These are phyloP conservation scores for Acrasis kona DNA, from an alignment of 78 protist genomes.

Conservation along the genomic window DNA sequence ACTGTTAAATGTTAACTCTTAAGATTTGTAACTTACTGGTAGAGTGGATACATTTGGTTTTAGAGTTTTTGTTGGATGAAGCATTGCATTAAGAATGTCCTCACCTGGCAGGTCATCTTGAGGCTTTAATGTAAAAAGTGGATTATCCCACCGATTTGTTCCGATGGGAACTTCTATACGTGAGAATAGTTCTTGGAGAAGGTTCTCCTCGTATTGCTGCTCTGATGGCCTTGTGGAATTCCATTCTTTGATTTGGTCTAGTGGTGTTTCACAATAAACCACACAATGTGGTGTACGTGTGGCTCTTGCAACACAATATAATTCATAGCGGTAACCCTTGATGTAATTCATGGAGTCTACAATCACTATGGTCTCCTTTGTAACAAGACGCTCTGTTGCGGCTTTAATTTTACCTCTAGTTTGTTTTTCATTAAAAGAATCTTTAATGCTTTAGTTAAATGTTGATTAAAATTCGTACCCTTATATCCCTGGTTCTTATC, in stretches of 20 bases:
- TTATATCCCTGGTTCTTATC: neutral
- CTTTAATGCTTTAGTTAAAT: constrained; percentile 11
- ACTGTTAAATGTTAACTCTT: no score
- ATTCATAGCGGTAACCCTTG: constrained; percentile 72
- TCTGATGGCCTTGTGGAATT: neutral
- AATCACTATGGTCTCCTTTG: constrained; percentile 40
- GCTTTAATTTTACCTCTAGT: constrained; percentile 48
- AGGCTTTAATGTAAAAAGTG: neutral
- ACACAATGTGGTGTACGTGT: constrained; percentile 34
- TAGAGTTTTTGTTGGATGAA: no score
- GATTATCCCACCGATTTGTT: no score
- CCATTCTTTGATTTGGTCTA: neutral
- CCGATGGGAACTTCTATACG: no score
- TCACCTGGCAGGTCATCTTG: neutral
- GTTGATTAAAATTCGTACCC: neutral
- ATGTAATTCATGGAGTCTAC: constrained; percentile 64
- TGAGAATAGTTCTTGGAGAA: no score
- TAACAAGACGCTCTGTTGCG: constrained; percentile 32
- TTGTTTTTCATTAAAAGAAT: constrained; percentile 38
- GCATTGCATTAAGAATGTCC: neutral
- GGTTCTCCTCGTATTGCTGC: neutral
- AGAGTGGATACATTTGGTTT: no score
- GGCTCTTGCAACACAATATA: constrained; percentile 55
- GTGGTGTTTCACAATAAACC: constrained; percentile 21
- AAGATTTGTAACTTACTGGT: no score